Base-by-base conservation (phyloP, 129 eudicot species). In the Centaurea solstitialis region DNA sequence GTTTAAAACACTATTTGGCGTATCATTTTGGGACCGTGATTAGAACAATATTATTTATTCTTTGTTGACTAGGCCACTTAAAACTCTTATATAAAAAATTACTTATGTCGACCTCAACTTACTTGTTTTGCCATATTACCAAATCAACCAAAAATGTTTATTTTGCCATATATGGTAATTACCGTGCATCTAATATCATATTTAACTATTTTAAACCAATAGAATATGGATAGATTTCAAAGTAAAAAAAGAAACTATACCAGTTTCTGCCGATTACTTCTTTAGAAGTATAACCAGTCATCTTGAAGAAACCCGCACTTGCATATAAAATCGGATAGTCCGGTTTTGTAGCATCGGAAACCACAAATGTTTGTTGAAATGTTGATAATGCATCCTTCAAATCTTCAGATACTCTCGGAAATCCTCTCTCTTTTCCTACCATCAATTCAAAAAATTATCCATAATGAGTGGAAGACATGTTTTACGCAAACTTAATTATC, bases 251-350 rank as follows among this genome's bases (percentile, higher is more conserved):
- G 57, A 39, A 24, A 18, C 11, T 0, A 20, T 90, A 95, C 99
- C 99, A 95, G 67, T 95, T 95, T 85, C 99, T 80, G 62, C 99
- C 99, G 12, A 95, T 86, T 24, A 95, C 98, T 77, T 95, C 99
- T 78, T 79, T 90, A 12, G 99, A 89, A 24, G 92, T 87, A 90
- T 95, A 95, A 12, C 99, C 99, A 3, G 99, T 95, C 99, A 95
- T 92, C 79, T 92, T 95, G 79, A 95, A 95, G 82, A 95, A 95
- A 3, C 98, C 99, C 0, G 96, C 97, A 43, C 99, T 95, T 37
- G 99, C 99, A 84, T 95, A 95, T 76, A 95, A 74, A 38, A 95
- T 95, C 0, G 99, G 99, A 45, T 73, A 85, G 78, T 95, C 98
- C 0, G 94, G 93, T 82, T 95, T 95, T 1, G 98, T 87, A 17